Conservation (phyloP, 805 yeast species). For the Saccharomycopsis lassenensis region DNA sequence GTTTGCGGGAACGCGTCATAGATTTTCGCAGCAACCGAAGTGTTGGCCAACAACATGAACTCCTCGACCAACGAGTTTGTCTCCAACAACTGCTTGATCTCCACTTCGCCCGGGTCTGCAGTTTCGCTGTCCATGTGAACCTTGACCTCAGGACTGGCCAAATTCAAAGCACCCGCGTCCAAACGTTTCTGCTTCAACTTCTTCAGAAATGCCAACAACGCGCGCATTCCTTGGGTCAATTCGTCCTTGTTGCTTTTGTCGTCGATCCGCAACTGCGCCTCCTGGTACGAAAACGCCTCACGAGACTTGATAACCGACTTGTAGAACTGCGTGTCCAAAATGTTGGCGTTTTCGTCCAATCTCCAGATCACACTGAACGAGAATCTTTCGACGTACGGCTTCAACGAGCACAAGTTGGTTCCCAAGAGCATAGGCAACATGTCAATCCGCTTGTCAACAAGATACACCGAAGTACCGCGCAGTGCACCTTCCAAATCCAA, state of each 20-base stretch:
- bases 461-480: conserved; percentile 93
- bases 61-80: conserved; percentile 97
- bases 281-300: conserved; percentile 90
- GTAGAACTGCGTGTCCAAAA: conserved; percentile 65
- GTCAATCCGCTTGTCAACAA: conserved; percentile 96
- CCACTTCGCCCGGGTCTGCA: conserved; percentile 92
- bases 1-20: conserved; percentile 93
- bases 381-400: conserved; percentile 90
- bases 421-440: conserved; percentile 95
- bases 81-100: conserved; percentile 74
- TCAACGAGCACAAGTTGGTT: conserved; percentile 89
- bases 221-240: conserved; percentile 81
- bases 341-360: conserved; percentile 74
- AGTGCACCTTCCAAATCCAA: conserved; percentile 94
- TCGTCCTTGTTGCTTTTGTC: conserved; percentile 69
- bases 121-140: conserved; percentile 96
- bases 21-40: conserved; percentile 88
- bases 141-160: conserved; percentile 97
- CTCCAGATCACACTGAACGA: conserved; percentile 97
- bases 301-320: conserved; percentile 86
- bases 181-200: conserved; percentile 74
- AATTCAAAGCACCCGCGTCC: conserved; percentile 91
- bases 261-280: conserved; percentile 87
- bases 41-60: conserved; percentile 95
- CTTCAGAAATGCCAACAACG: conserved; percentile 67